Conservation (phyloP, 2,329 filamentous ascomycete genomes). For the Penicillium sp. region DNA sequence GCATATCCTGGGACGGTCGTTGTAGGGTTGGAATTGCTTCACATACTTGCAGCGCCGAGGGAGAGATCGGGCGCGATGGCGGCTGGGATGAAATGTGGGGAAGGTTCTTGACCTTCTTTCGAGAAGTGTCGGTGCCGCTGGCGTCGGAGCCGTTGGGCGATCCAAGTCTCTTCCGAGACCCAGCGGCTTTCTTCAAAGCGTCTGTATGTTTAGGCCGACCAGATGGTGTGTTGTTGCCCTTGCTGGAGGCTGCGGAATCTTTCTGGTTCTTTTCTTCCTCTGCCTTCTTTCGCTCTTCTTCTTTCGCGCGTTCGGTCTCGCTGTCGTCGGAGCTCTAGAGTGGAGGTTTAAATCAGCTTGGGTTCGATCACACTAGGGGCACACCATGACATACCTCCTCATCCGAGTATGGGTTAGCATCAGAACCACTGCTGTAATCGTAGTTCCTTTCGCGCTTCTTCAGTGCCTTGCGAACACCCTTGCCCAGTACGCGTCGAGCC, state of each 20-base stretch:
- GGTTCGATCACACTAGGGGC: not conserved
- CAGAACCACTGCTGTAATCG: slow-evolving; percentile 76
- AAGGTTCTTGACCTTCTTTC: slow-evolving; percentile 77
- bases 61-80: slow-evolving; percentile 61
- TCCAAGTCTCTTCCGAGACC: slow-evolving; percentile 76
- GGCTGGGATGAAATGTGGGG: slow-evolving; percentile 43
- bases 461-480: slow-evolving; percentile 75
- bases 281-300: slow-evolving; percentile 61
- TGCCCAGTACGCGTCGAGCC: slow-evolving; percentile 69
- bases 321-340: slow-evolving; percentile 61
- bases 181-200: slow-evolving; percentile 53
- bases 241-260: slow-evolving; percentile 64
- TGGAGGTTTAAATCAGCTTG: slow-evolving; percentile 9
- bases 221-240: slow-evolving; percentile 69
- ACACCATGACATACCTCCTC: slow-evolving; percentile 44
- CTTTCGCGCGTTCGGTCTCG: slow-evolving; percentile 63
- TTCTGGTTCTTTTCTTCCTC: slow-evolving; percentile 56
- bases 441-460: slow-evolving; percentile 83
- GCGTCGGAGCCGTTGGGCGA: slow-evolving; percentile 88
- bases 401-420: slow-evolving; percentile 59
- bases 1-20: not conserved
- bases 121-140: slow-evolving; percentile 84
- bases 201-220: slow-evolving; percentile 58
- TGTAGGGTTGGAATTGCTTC: not conserved
- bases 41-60: slow-evolving; percentile 57